Percentiles rank a stretch among this genome's conserved stretches.
phyloP scores from a whole-genome alignment of 169 alveolate genomes.

The Plasmodium berghei region DNA sequence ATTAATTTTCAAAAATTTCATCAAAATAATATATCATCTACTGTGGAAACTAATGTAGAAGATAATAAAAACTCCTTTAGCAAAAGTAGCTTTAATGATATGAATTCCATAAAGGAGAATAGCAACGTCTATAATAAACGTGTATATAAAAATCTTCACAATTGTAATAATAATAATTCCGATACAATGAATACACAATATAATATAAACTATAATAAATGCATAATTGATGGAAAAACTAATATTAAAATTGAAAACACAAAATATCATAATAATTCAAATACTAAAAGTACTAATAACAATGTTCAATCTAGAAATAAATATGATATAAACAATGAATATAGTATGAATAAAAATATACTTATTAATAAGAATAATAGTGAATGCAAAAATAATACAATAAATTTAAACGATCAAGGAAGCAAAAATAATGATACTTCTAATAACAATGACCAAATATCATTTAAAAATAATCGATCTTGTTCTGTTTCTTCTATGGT shows the following conservation, averaged over 20 bases:
- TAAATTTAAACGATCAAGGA: not conserved
- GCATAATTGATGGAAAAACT: not conserved
- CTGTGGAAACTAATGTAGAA: too few relatives aligned
- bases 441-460: not conserved
- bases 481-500: slow-evolving; percentile 7
- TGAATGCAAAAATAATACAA: not conserved
- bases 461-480: not conserved
- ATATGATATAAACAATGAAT: not conserved
- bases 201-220: not conserved
- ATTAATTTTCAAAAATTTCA: too few relatives aligned
- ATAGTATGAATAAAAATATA: slow-evolving; percentile 8
- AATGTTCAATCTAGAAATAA: slow-evolving; percentile 5
- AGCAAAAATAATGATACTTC: slow-evolving; percentile 6
- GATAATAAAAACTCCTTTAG: too few relatives aligned
- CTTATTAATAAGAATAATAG: not conserved
- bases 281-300: slow-evolving; percentile 19
- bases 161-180: too few relatives aligned
- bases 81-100: too few relatives aligned
- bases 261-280: slow-evolving; percentile 13
- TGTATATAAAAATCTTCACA: too few relatives aligned
- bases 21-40: too few relatives aligned
- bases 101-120: not conserved
- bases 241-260: slow-evolving; percentile 10
- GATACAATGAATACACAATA: not conserved
- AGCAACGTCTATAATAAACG: not conserved